Conservation (phyloP, 805 yeast genomes). For the Danielozyma ontarioensis region DNA sequence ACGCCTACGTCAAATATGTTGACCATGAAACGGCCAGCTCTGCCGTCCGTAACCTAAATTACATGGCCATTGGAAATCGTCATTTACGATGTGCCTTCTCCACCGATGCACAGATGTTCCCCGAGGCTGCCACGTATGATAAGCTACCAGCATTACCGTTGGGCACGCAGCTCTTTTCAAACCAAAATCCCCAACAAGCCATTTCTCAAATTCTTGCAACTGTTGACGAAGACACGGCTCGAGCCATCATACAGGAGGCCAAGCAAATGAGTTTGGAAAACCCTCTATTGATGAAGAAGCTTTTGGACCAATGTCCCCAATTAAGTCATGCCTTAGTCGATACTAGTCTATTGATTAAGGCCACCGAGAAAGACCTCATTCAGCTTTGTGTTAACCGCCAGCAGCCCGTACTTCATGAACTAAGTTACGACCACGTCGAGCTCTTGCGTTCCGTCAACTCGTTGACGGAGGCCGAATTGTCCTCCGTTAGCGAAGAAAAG, state of each 20-base stretch:
- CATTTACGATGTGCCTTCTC: constrained; percentile 71
- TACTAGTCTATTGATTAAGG: constrained; percentile 38
- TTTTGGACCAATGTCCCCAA: constrained; percentile 73
- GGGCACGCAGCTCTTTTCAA: constrained; percentile 36
- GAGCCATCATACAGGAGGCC: constrained; percentile 41
- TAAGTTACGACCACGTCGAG: constrained; percentile 29
- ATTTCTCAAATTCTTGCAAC: constrained; percentile 15
- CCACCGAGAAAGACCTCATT: constrained; percentile 30
- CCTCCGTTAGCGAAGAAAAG: constrained; percentile 18
- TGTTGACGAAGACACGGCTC: constrained; percentile 18
- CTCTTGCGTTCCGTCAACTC: constrained; percentile 24
- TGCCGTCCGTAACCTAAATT: constrained; percentile 84
- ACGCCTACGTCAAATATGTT: constrained; percentile 78
- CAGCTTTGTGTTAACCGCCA: constrained; percentile 32
- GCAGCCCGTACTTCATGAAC: constrained; percentile 22
- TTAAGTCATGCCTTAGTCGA: constrained; percentile 80
- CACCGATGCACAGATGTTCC: constrained; percentile 33
- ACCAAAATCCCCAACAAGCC: constrained; percentile 33
- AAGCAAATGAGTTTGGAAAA: constrained; percentile 52
- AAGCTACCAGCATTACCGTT: constrained; percentile 36
- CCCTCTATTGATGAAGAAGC: constrained; percentile 52
- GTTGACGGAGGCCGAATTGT: constrained; percentile 26
- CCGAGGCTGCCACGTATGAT: constrained; percentile 16
- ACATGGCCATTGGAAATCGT: constrained; percentile 69
- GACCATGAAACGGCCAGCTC: constrained; percentile 85